Conservation (phyloP, 345 rosid genomes). For the Mallotus nudiflorus region DNA sequence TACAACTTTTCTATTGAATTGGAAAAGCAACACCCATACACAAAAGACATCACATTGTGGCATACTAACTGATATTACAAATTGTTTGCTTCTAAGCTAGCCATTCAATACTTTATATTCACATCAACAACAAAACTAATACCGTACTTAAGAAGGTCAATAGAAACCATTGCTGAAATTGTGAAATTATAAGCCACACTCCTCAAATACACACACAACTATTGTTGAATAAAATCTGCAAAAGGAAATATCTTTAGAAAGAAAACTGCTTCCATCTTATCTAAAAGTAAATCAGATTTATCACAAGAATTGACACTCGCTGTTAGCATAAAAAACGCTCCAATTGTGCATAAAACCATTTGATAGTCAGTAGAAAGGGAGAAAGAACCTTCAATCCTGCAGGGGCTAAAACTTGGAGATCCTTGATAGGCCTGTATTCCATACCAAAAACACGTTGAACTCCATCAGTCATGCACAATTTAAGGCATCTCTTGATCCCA, state of each 20-base stretch:
- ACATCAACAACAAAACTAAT: neutral
- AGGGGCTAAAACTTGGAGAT: constrained; percentile 71
- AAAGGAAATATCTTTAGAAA: neutral
- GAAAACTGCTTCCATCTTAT: too few relatives aligned
- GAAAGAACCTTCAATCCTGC: constrained; percentile 87
- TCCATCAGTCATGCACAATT: constrained; percentile 91
- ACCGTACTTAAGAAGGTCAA: neutral
- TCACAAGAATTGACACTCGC: too few relatives aligned
- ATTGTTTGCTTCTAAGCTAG: constrained; percentile 12
- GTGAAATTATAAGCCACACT: too few relatives aligned
- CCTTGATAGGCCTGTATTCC: constrained; percentile 89
- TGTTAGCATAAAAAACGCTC: too few relatives aligned
- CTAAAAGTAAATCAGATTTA: too few relatives aligned
- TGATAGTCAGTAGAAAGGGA: constrained; percentile 8
- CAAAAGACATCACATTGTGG: neutral
- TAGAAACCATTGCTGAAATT: too few relatives aligned
- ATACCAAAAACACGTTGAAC: constrained; percentile 84
- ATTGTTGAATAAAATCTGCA: neutral
- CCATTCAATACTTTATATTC: constrained; percentile 11
- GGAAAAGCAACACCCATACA: neutral
- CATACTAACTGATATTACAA: neutral
- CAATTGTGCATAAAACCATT: neutral
- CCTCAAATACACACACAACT: too few relatives aligned
- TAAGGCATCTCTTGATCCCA: constrained; percentile 90
- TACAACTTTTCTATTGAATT: neutral